A percentile compares a stretch with the other conserved stretches of the same genome.
Evolutionary conservation across 768 basidiomycete species (phyloP).

Genomic region (Candolleomyces efflorescens): DNA sequence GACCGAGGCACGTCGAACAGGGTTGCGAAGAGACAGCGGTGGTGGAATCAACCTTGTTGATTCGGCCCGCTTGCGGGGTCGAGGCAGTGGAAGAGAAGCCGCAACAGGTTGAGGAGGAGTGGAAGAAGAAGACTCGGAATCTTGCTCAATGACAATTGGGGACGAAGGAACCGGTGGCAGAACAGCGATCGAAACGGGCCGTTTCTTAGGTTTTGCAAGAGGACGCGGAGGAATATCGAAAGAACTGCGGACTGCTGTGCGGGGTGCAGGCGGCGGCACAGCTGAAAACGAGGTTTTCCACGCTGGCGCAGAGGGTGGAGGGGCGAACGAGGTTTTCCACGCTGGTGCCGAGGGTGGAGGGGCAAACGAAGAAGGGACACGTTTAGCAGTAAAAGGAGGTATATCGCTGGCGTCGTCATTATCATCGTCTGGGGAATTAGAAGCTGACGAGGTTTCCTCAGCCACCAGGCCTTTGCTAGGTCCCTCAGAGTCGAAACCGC

Average conservation of each 20-base stretch:
- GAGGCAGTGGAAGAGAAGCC: constrained; percentile 7
- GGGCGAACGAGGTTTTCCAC: constrained; percentile 54
- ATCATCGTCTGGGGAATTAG: constrained; percentile 45
- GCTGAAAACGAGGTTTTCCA: constrained; percentile 53
- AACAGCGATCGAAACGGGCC: constrained; percentile 54
- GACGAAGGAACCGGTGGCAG: constrained; percentile 74
- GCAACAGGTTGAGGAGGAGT: too few species aligned
- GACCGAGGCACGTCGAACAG: constrained; percentile 27
- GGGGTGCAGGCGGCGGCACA: constrained; percentile 38
- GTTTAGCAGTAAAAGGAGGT: constrained; percentile 20
- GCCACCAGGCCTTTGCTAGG: constrained; percentile 22
- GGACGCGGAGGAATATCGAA: constrained; percentile 40
- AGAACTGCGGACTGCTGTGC: constrained; percentile 46
- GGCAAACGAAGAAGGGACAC: constrained; percentile 15
- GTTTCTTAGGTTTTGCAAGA: constrained; percentile 42
- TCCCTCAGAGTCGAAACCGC: constrained; percentile 52
- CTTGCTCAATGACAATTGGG: constrained; percentile 42
- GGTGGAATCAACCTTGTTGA: constrained; percentile 53
- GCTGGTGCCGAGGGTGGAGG: constrained; percentile 53
- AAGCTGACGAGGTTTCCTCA: constrained; percentile 31
- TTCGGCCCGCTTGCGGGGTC: constrained; percentile 40
- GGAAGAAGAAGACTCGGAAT: constrained; percentile 1
- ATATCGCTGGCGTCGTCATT: constrained; percentile 25
- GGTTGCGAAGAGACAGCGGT: constrained; percentile 48
- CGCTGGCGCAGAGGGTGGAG: constrained; percentile 52